Percentiles rank a stretch among this genome's conserved stretches.
Conservation (phyloP, 2,329 filamentous ascomycete genomes). For the Fusarium virguliforme region DNA sequence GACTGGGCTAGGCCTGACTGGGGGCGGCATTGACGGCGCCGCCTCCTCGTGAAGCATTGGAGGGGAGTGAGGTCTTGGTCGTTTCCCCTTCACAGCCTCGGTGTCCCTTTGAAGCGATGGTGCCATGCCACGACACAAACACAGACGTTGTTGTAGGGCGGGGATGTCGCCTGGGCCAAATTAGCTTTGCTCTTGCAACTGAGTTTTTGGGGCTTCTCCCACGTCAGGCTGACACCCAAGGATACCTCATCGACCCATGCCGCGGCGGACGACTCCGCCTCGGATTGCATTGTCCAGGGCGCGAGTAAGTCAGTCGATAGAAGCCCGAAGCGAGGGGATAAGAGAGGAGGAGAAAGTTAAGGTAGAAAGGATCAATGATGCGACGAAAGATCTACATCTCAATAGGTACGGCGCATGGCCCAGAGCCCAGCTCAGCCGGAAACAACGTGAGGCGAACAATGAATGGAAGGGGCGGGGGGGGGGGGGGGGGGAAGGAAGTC, state of each 20-base stretch:
- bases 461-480: conserved; percentile 6
- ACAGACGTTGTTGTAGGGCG: conserved; percentile 20
- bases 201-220: conserved; percentile 19
- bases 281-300: conserved; percentile 16
- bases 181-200: conserved; percentile 33
- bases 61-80: conserved; percentile 20
- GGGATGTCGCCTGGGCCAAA: conserved; percentile 14
- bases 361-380: conserved; percentile 25
- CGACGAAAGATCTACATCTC: conserved; percentile 33
- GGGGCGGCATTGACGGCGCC: not conserved
- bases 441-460: conserved; percentile 30
- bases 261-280: conserved; percentile 19
- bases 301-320: conserved; percentile 15
- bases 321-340: conserved; percentile 33
- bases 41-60: conserved; percentile 20
- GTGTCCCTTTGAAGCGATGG: conserved; percentile 19
- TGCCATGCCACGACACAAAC: conserved; percentile 43
- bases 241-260: conserved; percentile 7
- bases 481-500: conserved; percentile 2
- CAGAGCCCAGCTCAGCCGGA: not conserved
- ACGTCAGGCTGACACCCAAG: conserved; percentile 19
- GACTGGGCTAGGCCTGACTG: conserved; percentile 6
- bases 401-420: conserved; percentile 4
- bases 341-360: conserved; percentile 38
- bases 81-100: conserved; percentile 17